Evolutionary conservation across 2,329 filamentous ascomycete genomes (phyloP), one percentile per base, ranked within the genome.

Genomic region (Ophioceras dolichostomum): DNA sequence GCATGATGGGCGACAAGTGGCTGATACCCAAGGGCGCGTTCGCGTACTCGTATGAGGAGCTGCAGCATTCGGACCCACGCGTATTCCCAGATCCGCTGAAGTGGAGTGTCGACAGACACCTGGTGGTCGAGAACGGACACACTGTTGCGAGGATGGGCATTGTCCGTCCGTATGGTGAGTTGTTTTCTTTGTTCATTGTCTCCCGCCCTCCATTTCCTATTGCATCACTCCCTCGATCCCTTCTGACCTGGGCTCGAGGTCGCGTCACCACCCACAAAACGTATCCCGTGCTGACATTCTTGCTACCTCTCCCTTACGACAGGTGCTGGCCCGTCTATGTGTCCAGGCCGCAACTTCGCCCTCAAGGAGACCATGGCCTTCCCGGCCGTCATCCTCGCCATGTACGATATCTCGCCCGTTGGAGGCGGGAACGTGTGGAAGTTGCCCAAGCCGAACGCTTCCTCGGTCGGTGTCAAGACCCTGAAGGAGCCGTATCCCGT

Each of bases 371-470:
- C 60, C 5, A 34, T 61, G 3, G 36, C 59, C 12, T 59, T 54
- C 38, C 45, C 54, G 8, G 51, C 58, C 0, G 45, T 54, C 12
- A 50, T 62, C 12, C 43, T 61, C 22, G 52, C 55, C 0, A 49
- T 60, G 19, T 62, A 61, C 38, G 56, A 61, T 16, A 50, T 62
- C 18, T 40, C 48, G 32, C 52, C 59, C 5, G 34, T 17, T 12
- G 22, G 22, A 7, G 22, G 22, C 22, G 22, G 22, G 22, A 26
- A 7, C 22, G 22, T 8, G 22, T 26, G 22, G 13, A 32, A 18
- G 10, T n/a, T n/a, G n/a, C n/a, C n/a, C n/a, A n/a, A n/a, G n/a
- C n/a, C n/a, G n/a, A n/a, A n/a, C n/a, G n/a, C n/a, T n/a, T n/a
- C n/a, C n/a, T 32, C 30, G 9, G 16, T 32, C n/a, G 30, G 30